Evolutionary conservation across 2,329 filamentous ascomycete genomes (phyloP), one percentile per base, ranked within the genome.

Genomic region (Aspergillus flavus): DNA sequence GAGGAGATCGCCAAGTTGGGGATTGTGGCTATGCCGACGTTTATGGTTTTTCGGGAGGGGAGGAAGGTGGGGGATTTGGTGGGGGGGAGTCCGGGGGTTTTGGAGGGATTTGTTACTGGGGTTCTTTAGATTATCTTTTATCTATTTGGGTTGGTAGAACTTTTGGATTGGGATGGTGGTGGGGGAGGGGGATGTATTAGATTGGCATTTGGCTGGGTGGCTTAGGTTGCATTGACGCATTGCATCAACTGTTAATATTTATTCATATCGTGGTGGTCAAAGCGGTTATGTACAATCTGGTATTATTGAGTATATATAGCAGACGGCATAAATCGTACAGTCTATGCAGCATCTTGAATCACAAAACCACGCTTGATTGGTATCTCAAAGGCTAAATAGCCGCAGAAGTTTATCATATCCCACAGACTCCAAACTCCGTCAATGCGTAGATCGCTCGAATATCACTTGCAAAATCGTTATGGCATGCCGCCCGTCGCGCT

Each of bases 401-500:
- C 45, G 23, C 55, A 46, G 26, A 57, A 45, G n/a, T 57, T 39
- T n/a, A 57, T 34, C 41, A n/a, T 58, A 43, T 57, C 36, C 34
- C 39, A 16, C 30, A 16, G 46, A 32, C 30, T 46, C 32, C 57
- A 46, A 50, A 57, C 59, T 57, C 61, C 57, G 54, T 50, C 19
- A 58, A 58, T 58, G 43, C 28, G 28, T 46, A 50, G 19, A 43
- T 30, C 54, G 21, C 21, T 56, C 30, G 9, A 23, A 26, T 36
- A 39, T 41, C 21, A 19, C 28, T 52, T 52, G 28, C 30, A 52
- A 52, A 32, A 32, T 41, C 32, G 6, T 59, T 23, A 59, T 32
- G 45, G 32, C 32, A 52, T 59, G 39, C 30, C 30, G 10, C 36
- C 26, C 4, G 48, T 60, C 41, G 61, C 52, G 36, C 61, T 52